Conservation (phyloP, 306 rosid species). For the Parietaria judaica region DNA sequence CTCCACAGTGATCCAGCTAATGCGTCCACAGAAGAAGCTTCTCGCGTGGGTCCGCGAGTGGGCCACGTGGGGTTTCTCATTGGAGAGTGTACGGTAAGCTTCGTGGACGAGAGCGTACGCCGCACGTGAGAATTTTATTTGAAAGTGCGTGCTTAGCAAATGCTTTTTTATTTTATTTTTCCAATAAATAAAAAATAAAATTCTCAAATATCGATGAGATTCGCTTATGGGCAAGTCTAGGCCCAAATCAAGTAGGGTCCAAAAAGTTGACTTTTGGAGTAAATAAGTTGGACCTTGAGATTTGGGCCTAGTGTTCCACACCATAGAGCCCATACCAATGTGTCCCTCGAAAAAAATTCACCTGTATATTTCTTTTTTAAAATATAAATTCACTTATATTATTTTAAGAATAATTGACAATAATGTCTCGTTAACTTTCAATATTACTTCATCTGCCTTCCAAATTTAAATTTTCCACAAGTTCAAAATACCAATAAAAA, state of each 20-base stretch:
- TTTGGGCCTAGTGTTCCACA: background rate
- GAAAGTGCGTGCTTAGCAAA: slow-evolving; percentile 14
- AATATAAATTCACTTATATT: background rate
- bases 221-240: background rate
- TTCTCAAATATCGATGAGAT: slow-evolving; percentile 1
- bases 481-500: too few relatives aligned
- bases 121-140: background rate
- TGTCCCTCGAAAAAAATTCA: background rate
- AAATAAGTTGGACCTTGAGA: background rate
- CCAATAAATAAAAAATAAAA: background rate
- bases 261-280: slow-evolving; percentile 1
- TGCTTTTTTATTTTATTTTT: background rate
- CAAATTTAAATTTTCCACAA: too few relatives aligned
- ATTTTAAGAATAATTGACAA: too few relatives aligned
- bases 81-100: slow-evolving; percentile 9
- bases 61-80: background rate
- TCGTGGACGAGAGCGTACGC: slow-evolving; percentile 10
- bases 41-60: slow-evolving; percentile 11
- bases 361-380: too few relatives aligned
- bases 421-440: too few relatives aligned
- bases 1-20: slow-evolving; percentile 23
- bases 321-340: background rate
- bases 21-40: slow-evolving; percentile 20
- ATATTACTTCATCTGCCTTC: too few relatives aligned
- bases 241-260: slow-evolving; percentile 9